Conservation (phyloP, 805 yeast genomes). For the Yamadazyma kitorensis region DNA sequence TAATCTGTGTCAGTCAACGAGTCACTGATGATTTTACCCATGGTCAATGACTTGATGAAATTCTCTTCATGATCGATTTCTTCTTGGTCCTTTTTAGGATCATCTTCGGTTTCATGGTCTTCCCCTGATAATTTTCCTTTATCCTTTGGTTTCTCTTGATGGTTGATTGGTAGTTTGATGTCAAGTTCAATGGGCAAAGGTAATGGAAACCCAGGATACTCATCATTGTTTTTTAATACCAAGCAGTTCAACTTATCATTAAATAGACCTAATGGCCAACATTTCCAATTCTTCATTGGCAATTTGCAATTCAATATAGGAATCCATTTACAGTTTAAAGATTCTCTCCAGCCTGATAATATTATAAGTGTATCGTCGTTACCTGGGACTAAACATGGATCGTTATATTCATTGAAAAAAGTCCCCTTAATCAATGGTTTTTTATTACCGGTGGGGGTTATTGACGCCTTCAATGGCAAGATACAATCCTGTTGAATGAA, state of each 20-base stretch:
- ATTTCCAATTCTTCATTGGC: slow-evolving; percentile 51
- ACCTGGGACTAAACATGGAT: slow-evolving; percentile 82
- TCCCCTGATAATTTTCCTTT: slow-evolving; percentile 14
- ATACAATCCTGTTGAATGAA: slow-evolving; percentile 38
- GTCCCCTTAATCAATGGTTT: slow-evolving; percentile 54
- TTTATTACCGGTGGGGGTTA: slow-evolving; percentile 6
- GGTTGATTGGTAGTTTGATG: slow-evolving; percentile 59
- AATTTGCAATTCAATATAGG: slow-evolving; percentile 72
- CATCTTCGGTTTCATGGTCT: slow-evolving; percentile 20
- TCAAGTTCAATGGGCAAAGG: slow-evolving; percentile 81
- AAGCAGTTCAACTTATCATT: slow-evolving; percentile 71
- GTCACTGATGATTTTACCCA: slow-evolving; percentile 63
- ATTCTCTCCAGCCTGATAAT: slow-evolving; percentile 73
- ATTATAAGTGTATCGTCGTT: slow-evolving; percentile 68
- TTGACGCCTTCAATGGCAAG: slow-evolving; percentile 30
- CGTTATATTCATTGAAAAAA: slow-evolving; percentile 87
- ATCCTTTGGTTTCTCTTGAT: slow-evolving; percentile 17
- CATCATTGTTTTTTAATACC: slow-evolving; percentile 59
- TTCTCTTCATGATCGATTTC: slow-evolving; percentile 57
- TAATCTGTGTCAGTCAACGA: slow-evolving; percentile 33
- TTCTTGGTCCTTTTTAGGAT: slow-evolving; percentile 10
- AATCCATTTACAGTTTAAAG: slow-evolving; percentile 79
- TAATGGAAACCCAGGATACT: slow-evolving; percentile 79
- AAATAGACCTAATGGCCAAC: slow-evolving; percentile 86
- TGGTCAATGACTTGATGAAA: slow-evolving; percentile 54